A percentile compares a stretch with the other conserved stretches of the same genome.
Evolutionary conservation across 2,329 filamentous ascomycete genomes (phyloP).

Genomic region (Colletotrichum tropicicola): DNA sequence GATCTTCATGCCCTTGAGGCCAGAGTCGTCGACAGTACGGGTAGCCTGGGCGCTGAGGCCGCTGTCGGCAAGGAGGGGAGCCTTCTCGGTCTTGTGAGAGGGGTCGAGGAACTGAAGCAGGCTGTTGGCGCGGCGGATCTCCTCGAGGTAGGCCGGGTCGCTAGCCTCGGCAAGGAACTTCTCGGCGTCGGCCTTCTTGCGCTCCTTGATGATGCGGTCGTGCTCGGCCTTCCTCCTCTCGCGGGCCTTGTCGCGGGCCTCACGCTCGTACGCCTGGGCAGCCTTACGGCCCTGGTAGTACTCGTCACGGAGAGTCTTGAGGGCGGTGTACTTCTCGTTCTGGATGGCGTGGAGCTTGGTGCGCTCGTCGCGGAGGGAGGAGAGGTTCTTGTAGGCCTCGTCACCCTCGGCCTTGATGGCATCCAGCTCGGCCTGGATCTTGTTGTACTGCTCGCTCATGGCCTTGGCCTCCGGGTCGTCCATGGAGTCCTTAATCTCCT

Average conservation of each 20-base stretch:
- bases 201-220: constrained; percentile 75
- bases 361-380: constrained; percentile 84
- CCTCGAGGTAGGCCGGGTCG: constrained; percentile 88
- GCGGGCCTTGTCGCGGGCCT: constrained; percentile 77
- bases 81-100: constrained; percentile 71
- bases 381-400: constrained; percentile 87
- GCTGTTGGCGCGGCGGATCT: constrained; percentile 89
- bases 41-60: constrained; percentile 81
- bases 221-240: constrained; percentile 87
- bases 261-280: constrained; percentile 83
- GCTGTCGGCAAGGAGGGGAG: constrained; percentile 69
- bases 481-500: constrained; percentile 86
- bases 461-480: constrained; percentile 93
- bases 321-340: constrained; percentile 82
- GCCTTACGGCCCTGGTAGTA: constrained; percentile 87
- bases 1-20: constrained; percentile 85
- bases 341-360: constrained; percentile 85
- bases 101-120: constrained; percentile 94
- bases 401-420: constrained; percentile 92
- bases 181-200: constrained; percentile 79
- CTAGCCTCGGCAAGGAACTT: constrained; percentile 82
- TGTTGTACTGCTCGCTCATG: constrained; percentile 84
- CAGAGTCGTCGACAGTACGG: constrained; percentile 85
- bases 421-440: constrained; percentile 89
- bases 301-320: constrained; percentile 89